Percentiles rank a stretch among this genome's conserved stretches.
These are phyloP conservation scores for Garcia nutans DNA, from an alignment of 345 rosid species.

Conservation along the genomic window DNA sequence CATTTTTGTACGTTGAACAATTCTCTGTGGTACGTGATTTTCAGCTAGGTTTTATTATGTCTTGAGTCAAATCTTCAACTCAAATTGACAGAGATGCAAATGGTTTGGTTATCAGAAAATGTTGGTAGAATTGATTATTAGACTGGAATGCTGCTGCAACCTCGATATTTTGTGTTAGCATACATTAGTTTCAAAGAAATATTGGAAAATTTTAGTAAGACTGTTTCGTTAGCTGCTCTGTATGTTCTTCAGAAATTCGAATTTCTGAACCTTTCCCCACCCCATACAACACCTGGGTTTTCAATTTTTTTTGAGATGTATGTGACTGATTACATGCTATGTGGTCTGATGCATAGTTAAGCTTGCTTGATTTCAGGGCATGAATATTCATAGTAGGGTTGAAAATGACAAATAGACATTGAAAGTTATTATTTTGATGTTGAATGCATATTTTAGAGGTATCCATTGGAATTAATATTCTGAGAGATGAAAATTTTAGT, in stretches of 20 bases:
- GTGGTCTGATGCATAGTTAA: background rate
- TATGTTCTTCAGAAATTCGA: too few relatives aligned
- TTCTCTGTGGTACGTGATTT: background rate
- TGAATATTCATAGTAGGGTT: background rate
- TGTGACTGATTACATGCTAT: background rate
- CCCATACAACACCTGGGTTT: background rate
- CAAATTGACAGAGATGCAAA: background rate
- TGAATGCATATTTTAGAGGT: background rate
- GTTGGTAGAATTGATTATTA: background rate
- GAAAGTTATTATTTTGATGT: background rate
- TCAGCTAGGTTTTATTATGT: background rate
- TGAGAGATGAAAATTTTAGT: background rate
- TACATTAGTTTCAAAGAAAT: too few relatives aligned
- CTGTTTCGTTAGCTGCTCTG: too few relatives aligned
- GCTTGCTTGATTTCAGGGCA: conserved; percentile 4
- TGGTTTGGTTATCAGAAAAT: background rate
- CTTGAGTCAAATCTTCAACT: background rate
- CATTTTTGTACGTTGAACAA: background rate
- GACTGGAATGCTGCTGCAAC: background rate
- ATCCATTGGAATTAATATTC: background rate
- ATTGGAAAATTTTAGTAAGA: too few relatives aligned
- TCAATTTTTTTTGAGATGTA: background rate
- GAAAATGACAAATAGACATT: background rate
- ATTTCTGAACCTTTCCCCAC: too few relatives aligned
- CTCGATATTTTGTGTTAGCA: background rate